Evolutionary conservation across 352 stramenopile genomes (phyloP).

Genomic region (Aphanomyces euteiches): DNA sequence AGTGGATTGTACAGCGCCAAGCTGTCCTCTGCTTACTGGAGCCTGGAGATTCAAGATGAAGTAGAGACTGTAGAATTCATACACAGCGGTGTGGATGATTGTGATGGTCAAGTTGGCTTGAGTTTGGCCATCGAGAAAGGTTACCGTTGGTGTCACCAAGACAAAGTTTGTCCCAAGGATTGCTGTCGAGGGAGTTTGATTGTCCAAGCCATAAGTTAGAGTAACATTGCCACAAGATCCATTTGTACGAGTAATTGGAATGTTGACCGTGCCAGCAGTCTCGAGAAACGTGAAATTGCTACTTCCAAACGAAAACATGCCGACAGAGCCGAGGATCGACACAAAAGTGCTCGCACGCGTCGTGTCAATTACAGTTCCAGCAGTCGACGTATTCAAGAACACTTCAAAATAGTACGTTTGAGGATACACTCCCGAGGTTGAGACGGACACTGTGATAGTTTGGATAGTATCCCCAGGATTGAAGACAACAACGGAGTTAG

Average conservation of each 20-base stretch:
- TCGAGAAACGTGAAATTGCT: constrained; percentile 55
- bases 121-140: constrained; percentile 48
- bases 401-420: constrained; percentile 47
- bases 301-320: constrained; percentile 53
- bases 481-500: constrained; percentile 36
- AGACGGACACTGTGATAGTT: constrained; percentile 37
- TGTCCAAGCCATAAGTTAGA: constrained; percentile 47
- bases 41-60: constrained; percentile 47
- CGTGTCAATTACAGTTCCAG: constrained; percentile 34
- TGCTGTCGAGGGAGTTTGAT: constrained; percentile 46
- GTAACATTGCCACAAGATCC: constrained; percentile 42
- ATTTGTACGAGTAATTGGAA: constrained; percentile 48
- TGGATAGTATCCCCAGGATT: constrained; percentile 34
- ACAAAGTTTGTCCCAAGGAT: constrained; percentile 62
- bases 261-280: constrained; percentile 40
- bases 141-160: constrained; percentile 41
- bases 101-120: constrained; percentile 46
- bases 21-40: constrained; percentile 37
- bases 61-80: constrained; percentile 64
- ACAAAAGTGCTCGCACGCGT: constrained; percentile 36
- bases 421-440: constrained; percentile 51
- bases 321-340: constrained; percentile 34
- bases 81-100: constrained; percentile 57
- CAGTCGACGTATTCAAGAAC: constrained; percentile 35
- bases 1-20: constrained; percentile 36